phyloP scores from a whole-genome alignment of 2,329 filamentous ascomycete genomes.

The Scleromitrula shiraiana region DNA sequence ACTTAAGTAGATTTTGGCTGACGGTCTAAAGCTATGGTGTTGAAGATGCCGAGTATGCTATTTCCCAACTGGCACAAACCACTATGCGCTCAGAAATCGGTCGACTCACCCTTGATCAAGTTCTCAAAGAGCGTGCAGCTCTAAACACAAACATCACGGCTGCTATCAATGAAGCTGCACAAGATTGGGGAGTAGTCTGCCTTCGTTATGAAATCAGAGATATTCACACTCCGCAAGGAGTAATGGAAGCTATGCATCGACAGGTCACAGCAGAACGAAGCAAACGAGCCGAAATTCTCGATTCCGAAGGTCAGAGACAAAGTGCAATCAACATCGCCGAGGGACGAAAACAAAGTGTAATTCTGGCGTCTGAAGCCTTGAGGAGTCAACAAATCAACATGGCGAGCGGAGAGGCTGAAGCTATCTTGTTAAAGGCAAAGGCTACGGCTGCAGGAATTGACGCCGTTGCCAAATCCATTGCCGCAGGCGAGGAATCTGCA shows the following conservation, averaged over 20 bases:
- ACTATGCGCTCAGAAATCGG: slow-evolving; percentile 99
- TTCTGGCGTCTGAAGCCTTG: slow-evolving; percentile 88
- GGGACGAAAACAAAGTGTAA: slow-evolving; percentile 93
- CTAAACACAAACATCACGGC: slow-evolving; percentile 98
- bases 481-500: slow-evolving; percentile 63
- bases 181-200: slow-evolving; percentile 94
- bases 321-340: slow-evolving; percentile 98
- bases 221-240: slow-evolving; percentile 88
- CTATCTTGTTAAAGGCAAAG: slow-evolving; percentile 75
- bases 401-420: slow-evolving; percentile 87
- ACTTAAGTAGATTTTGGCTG: not conserved
- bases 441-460: slow-evolving; percentile 88
- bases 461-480: slow-evolving; percentile 69
- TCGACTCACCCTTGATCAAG: slow-evolving; percentile 91
- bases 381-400: slow-evolving; percentile 87
- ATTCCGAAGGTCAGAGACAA: slow-evolving; percentile 94
- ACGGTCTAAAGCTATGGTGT: slow-evolving; percentile 70
- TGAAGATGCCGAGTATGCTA: slow-evolving; percentile 97
- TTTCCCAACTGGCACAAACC: slow-evolving; percentile 94
- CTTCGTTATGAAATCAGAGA: slow-evolving; percentile 96
- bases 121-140: slow-evolving; percentile 91
- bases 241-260: slow-evolving; percentile 96
- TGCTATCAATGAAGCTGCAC: slow-evolving; percentile 94
- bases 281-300: slow-evolving; percentile 95
- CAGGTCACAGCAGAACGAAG: slow-evolving; percentile 96